phyloP scores from a whole-genome alignment of 495 filamentous ascomycete genomes.

The Tuber calosporum region DNA sequence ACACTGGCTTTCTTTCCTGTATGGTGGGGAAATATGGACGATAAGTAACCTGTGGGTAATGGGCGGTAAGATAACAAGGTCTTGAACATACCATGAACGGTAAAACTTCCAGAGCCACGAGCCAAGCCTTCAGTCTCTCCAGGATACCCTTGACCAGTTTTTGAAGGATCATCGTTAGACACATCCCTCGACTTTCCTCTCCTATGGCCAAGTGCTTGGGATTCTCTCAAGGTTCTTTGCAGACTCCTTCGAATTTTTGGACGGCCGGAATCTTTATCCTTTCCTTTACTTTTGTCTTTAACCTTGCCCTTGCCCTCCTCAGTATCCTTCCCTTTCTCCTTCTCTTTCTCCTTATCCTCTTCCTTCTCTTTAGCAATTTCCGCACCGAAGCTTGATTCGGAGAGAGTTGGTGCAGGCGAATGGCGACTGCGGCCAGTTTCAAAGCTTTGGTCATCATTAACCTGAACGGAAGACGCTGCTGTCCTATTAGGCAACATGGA shows the following conservation, averaged over 20 bases:
- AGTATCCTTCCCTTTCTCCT: slow-evolving; percentile 36
- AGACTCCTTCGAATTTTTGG: slow-evolving; percentile 74
- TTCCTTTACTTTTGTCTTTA: slow-evolving; percentile 43
- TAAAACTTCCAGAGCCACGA: slow-evolving; percentile 78
- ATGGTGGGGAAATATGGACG: slow-evolving; percentile 3
- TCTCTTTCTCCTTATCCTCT: slow-evolving; percentile 32
- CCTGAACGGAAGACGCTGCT: slow-evolving; percentile 12
- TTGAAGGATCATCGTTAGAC: slow-evolving; percentile 55
- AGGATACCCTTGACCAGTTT: slow-evolving; percentile 55
- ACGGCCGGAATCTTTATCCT: slow-evolving; percentile 48
- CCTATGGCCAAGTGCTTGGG: slow-evolving; percentile 58
- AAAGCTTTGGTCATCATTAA: slow-evolving; percentile 37
- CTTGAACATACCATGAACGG: slow-evolving; percentile 59
- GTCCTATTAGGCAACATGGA: slow-evolving; percentile 31
- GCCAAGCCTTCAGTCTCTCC: slow-evolving; percentile 60
- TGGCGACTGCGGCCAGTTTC: slow-evolving; percentile 29
- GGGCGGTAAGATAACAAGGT: slow-evolving; percentile 6
- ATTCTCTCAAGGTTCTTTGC: slow-evolving; percentile 87
- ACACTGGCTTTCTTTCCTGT: slow-evolving; percentile 87
- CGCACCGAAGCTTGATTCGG: slow-evolving; percentile 35
- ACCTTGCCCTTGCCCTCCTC: slow-evolving; percentile 27
- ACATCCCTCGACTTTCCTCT: slow-evolving; percentile 67
- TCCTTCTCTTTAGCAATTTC: slow-evolving; percentile 46
- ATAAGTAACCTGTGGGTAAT: slow-evolving; percentile 17
- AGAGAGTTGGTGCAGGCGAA: slow-evolving; percentile 29